Evolutionary conservation across 2,329 filamentous ascomycete species (phyloP), one percentile per base, ranked within the genome.

Genomic region (Waltergamsia citrina): DNA sequence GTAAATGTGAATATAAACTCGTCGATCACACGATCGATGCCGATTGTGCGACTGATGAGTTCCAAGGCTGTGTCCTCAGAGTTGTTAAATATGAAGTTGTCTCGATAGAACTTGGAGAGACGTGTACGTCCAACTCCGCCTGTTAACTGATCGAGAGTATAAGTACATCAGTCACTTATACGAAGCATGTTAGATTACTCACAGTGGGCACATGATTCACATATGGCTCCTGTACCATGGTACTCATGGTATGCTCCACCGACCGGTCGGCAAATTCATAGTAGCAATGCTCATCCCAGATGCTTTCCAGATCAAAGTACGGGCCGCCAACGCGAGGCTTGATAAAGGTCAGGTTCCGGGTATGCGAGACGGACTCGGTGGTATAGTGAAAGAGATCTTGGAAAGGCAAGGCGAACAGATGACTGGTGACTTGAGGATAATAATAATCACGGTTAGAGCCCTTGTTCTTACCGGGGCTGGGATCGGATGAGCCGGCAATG

Each of bases 161-260:
- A 6, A 16, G 5, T 10, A n/a, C 11, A 27, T 38, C 6, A 40
- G 30, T 15, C 11, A 5, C 15, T 7, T 24, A 14, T 15, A 24
- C 5, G 1, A 1, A 1, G 3, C 20, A 17, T 1, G 2, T 1
- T 8, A 11, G 7, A 2, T 3, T 14, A 45, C 68, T 61, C 46
- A 78, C 65, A 0, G 81, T 85, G 0, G 81, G 78, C 3, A 86
- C 65, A 48, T 87, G 80, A 48, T 87, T 87, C 2, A 88, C 82
- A 46, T 87, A 86, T 2, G 82, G 83, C 51, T 85, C 75, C 31
- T 78, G 66, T 2, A 86, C 81, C 82, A 88, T 87, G 0, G 82
- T 87, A n/a, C 65, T 67, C 82, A 88, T 87, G 0, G 82, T 88
- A 42, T 75, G 71, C 40, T 72, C 73, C 1, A 84, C 79, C 7